Base-by-base conservation (phyloP, 768 basidiomycete species). In the Inosperma sp. region DNA sequence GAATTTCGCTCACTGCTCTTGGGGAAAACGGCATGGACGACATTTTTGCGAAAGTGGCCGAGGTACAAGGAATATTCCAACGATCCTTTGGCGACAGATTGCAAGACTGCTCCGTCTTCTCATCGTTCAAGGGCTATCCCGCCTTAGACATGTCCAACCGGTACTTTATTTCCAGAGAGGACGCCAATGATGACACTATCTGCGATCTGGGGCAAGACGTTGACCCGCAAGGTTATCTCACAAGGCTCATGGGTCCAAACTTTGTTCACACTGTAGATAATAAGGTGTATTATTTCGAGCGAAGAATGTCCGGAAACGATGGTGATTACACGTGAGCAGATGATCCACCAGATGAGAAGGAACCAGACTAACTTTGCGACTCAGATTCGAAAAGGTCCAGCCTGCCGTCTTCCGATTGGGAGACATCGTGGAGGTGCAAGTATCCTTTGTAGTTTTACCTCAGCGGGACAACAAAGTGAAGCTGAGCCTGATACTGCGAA, bases 261-360 rank as follows among this genome's bases (percentile, higher is more conserved):
- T 47, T 22, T 27, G 44, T 53, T 7, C 46, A 53, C 33, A 53
- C 46, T 3, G 46, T 14, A 7, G 52, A 53, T 33, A 53, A 53
- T 19, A 19, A 21, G 10, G 52, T 53, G 3, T 3, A 25, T 2
- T 53, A 48, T n/a, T 34, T 27, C 26, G 30, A 48, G 31, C 27
- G 46, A 5, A 45, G 30, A 29, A 34, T 13, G 12, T 16, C 27
- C 14, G 43, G 30, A 25, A 22, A 16, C 14, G 17, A 22, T 13
- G 26, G 17, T 16, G 21, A 41, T n/a, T 14, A 17, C 13, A 17
- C 29, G 46, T 46, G 21, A 41, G 33, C 4, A 25, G 6, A 2
- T 9, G 12, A n/a, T 21, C 16, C 21, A 41, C 13, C 27, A 3
- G 31, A 33, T n/a, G 5, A 14, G 39, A 22, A 29, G n/a, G n/a